These are phyloP conservation scores for Ascosphaera apis DNA, from an alignment of 2,329 filamentous ascomycete genomes.

Conservation along the genomic window DNA sequence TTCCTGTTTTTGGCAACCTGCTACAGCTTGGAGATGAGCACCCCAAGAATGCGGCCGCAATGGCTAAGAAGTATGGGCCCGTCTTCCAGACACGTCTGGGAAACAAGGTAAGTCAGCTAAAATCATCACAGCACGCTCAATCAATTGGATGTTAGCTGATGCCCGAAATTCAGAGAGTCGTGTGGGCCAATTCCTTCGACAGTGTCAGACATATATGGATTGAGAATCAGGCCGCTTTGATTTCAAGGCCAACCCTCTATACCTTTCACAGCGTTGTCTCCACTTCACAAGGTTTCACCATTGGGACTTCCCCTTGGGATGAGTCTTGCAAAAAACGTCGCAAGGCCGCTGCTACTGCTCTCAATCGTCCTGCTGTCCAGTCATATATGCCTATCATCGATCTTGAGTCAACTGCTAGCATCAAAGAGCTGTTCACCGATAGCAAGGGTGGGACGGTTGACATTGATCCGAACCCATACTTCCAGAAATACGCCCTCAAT, in stretches of 20 bases:
- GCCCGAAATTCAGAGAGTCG: conserved; percentile 34
- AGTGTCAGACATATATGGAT: conserved; percentile 52
- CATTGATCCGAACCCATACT: conserved; percentile 49
- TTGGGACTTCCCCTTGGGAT: conserved; percentile 67
- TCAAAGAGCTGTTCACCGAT: conserved; percentile 47
- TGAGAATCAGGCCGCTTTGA: conserved; percentile 52
- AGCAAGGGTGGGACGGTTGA: conserved; percentile 37
- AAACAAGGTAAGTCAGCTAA: conserved; percentile 29
- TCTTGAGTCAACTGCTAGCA: conserved; percentile 46
- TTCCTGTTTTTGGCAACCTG: conserved; percentile 41
- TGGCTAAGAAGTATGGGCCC: conserved; percentile 37
- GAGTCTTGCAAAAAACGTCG: conserved; percentile 55
- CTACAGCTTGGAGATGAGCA: conserved; percentile 35
- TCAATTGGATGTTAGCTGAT: neutral
- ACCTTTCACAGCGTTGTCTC: conserved; percentile 66
- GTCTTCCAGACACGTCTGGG: conserved; percentile 47
- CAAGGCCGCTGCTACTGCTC: conserved; percentile 55
- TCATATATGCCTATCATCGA: conserved; percentile 68
- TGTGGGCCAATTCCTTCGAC: conserved; percentile 60
- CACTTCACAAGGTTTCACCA: conserved; percentile 54
- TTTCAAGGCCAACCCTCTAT: conserved; percentile 55
- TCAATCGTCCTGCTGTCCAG: conserved; percentile 53
- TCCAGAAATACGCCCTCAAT: conserved; percentile 54
- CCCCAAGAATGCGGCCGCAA: conserved; percentile 30
- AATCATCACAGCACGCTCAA: conserved; percentile 2